Evolutionary conservation across 345 rosid species (phyloP), one percentile per base, ranked within the genome.

Genomic region (Triadica sebifera): DNA sequence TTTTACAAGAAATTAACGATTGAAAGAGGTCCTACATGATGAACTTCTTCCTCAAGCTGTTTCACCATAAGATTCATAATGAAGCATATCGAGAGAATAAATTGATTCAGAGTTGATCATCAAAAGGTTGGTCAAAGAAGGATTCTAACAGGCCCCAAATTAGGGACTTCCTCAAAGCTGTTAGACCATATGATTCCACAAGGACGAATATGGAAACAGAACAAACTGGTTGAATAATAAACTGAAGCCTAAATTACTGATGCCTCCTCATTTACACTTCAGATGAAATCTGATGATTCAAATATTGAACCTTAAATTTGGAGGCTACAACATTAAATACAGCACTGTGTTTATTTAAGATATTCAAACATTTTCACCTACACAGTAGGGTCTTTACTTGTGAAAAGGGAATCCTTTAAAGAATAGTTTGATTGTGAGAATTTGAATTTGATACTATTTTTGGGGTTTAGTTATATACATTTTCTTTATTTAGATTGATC

Each of bases 241-340:
- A 56, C 20, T 15, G 25, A 25, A 12, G 19, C 60, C n/a, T 16
- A n/a, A 56, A 20, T n/a, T n/a, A 20, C 60, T 56, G 60, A 22
- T 56, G 60, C 60, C 60, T n/a, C n/a, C 25, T 20, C 60, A 22
- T 56, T 56, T 56, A 56, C 60, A 56, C 60, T 56, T 56, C 24
- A 22, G 19, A 25, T 56, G 60, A 56, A 16, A 7, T 12, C 6
- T n/a, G 25, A 56, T 56, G 24, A 19, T 56, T 5, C 8, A 19
- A 20, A 56, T 56, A 20, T 6, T n/a, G 8, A 56, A n/a, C 4
- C 10, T 56, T 56, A 20, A 56, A 56, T 12, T 15, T 57, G 34
- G 37, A 15, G 20, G 58, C 2, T 12, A 37, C 24, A 13, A 2
- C 19, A 64, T 49, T 64, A 50, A 41, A 52, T 37, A 12, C 49